Base-by-base conservation (phyloP, 1,139 yeast genomes). In the Hyphopichia buzzinii region DNA sequence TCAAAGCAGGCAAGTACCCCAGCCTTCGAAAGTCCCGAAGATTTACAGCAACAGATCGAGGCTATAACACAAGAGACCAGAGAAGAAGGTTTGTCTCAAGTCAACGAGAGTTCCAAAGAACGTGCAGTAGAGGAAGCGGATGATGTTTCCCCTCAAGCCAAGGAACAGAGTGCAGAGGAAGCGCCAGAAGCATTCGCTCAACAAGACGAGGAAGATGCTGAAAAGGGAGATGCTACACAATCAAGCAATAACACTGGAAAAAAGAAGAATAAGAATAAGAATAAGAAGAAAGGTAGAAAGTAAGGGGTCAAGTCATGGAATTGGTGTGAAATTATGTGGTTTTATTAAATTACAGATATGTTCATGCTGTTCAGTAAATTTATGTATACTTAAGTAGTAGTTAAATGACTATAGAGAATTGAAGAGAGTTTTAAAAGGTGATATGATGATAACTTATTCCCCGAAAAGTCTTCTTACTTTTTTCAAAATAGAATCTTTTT, bases 401-500 rank as follows among this genome's bases (percentile, higher is more conserved):
- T 25, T n/a, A 25, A 25, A 25, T 25, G 27, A 25, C 12, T n/a
- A 25, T 5, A 27, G 10, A 25, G 17, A 26, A 12, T 17, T 22
- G 24, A 15, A 17, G 19, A 4, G 6, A 13, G 28, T 25, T 8
- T 12, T 17, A 12, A 29, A 29, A 29, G 8, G 29, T 10, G 17
- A 14, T 8, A 29, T n/a, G 17, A 29, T 19, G 31, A 21, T 25
- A 25, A 25, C 24, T 52, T 71, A 88, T 66, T 90, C 97, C 31
- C 97, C 97, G 68, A 90, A 90, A 48, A 92, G 70, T 59, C 96
- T 81, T 70, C 96, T 84, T 23, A 92, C 98, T 59, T 95, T 84
- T 67, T 94, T 83, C 66, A 92, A 74, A 38, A 92, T 89, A 16
- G 96, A 84, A 63, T 92, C 99, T 79, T 90, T 94, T 61, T 90